Percentiles rank a stretch among this genome's conserved stretches.
Conservation (phyloP, 306 rosid species). For the Vigna radiata region DNA sequence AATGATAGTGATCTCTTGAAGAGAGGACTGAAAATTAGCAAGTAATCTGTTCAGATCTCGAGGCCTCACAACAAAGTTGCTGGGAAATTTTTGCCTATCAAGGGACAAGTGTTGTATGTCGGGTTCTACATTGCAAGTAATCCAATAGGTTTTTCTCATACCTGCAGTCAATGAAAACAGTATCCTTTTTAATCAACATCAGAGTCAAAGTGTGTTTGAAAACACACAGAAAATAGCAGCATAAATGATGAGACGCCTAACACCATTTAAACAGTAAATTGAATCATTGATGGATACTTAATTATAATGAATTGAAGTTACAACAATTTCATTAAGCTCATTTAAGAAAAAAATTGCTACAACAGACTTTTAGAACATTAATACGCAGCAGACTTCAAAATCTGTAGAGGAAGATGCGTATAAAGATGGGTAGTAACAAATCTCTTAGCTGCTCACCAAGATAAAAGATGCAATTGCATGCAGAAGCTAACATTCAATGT, state of each 20-base stretch:
- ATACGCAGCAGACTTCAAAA: not conserved
- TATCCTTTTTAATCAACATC: conserved; percentile 8
- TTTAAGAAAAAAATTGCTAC: conserved; percentile 1
- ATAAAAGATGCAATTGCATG: not conserved
- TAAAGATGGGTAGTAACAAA: not conserved
- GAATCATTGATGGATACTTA: conserved; percentile 2
- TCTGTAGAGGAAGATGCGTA: not conserved
- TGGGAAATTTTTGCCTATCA: conserved; percentile 78
- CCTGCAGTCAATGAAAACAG: conserved; percentile 60
- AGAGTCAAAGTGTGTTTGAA: not conserved
- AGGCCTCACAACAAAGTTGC: conserved; percentile 87
- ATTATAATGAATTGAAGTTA: not conserved
- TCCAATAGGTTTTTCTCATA: conserved; percentile 83
- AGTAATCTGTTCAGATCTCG: conserved; percentile 89
- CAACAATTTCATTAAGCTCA: not conserved
- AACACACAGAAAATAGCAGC: conserved; percentile 29
- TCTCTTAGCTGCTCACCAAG: conserved; percentile 12
- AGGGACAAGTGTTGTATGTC: conserved; percentile 87
- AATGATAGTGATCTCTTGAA: conserved; percentile 90
- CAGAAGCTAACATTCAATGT: conserved; percentile 25
- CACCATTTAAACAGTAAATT: conserved; percentile 29
- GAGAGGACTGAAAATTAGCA: conserved; percentile 88
- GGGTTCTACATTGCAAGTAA: conserved; percentile 89
- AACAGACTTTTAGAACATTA: conserved; percentile 19
- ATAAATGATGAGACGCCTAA: conserved; percentile 10